Conservation (phyloP, 495 filamentous ascomycete species). For the Xylaria castorea region DNA sequence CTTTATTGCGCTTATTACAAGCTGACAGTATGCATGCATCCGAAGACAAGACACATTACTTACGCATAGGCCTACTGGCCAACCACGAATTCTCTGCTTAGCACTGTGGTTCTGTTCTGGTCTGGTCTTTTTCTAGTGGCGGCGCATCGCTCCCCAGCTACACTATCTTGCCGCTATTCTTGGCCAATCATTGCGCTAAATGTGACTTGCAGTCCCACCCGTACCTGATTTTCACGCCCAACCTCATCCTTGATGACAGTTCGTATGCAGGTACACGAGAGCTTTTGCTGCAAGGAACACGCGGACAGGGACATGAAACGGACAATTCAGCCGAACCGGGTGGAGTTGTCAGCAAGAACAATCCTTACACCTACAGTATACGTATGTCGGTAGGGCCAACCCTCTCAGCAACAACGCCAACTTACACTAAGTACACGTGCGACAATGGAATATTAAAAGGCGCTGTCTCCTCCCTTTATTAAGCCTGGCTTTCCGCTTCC, state of each 20-base stretch:
- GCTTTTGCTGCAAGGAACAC: slow-evolving; percentile 24
- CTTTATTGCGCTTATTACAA: background rate
- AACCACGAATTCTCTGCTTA: background rate
- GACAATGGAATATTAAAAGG: slow-evolving; percentile 12
- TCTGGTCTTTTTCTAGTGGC: slow-evolving; percentile 14
- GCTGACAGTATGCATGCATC: background rate
- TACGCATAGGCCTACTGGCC: background rate
- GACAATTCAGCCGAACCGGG: slow-evolving; percentile 17
- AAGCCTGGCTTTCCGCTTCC: background rate
- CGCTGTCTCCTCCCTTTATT: background rate
- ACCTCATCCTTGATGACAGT: slow-evolving; percentile 14
- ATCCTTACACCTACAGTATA: slow-evolving; percentile 19
- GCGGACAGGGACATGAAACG: slow-evolving; percentile 13
- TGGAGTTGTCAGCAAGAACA: slow-evolving; percentile 15
- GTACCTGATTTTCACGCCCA: slow-evolving; percentile 3
- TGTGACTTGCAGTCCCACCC: background rate
- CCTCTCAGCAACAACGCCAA: background rate
- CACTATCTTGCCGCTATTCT: background rate
- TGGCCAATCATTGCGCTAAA: slow-evolving; percentile 10
- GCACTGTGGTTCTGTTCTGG: background rate
- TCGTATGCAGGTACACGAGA: slow-evolving; percentile 24
- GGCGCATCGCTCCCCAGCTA: slow-evolving; percentile 14
- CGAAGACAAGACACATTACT: no score
- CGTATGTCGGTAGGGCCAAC: background rate
- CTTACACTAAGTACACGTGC: background rate